Conservation (phyloP, 176 grass and related monocot genomes). For the sorghum (Sorghum bicolor) region Sorghum_bicolor_NCBIv3 NC_012877.2:59940501-59941000, state of each 20-base stretch:
- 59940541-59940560: constrained; percentile 45
- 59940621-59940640: neutral
- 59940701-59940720: constrained; percentile 17
- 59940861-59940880: constrained; percentile 29
- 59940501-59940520: constrained; percentile 31
- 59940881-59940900: neutral
- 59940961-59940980: fast-evolving
- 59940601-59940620: neutral
- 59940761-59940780: constrained; percentile 39
- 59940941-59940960: fast-evolving
- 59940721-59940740: neutral
- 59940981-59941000: fast-evolving
- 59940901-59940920: fast-evolving
- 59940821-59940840: neutral
- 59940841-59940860: neutral
- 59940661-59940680: constrained; percentile 43
- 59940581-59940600: neutral
- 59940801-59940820: neutral
- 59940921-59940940: neutral
- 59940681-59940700: constrained; percentile 52
- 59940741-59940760: constrained; percentile 43
- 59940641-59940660: constrained; percentile 14
- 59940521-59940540: constrained; percentile 53
- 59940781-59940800: no score
- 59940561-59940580: neutral